A percentile compares a stretch with the other conserved stretches of the same genome.
Conservation (phyloP, 805 yeast genomes). For the Clavispora santaluciae region DNA sequence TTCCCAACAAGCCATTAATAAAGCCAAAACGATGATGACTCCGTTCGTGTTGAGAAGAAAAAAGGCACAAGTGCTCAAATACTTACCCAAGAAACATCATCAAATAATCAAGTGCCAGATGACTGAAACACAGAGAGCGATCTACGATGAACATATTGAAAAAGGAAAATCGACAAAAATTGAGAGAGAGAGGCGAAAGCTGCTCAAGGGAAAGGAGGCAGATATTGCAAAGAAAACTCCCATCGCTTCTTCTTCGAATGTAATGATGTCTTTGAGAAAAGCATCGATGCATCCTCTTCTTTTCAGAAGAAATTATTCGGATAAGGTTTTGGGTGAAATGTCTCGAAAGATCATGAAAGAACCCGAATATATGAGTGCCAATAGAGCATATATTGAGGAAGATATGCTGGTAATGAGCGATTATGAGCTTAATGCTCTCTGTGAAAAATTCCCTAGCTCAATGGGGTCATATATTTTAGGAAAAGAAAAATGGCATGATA, state of each 20-base stretch:
- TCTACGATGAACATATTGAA: slow-evolving; percentile 60
- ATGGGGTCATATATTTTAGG: slow-evolving; percentile 50
- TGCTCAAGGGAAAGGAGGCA: slow-evolving; percentile 31
- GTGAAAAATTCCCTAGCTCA: slow-evolving; percentile 68
- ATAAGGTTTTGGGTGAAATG: slow-evolving; percentile 58
- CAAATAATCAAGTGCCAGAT: slow-evolving; percentile 62
- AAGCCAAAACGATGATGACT: slow-evolving; percentile 97
- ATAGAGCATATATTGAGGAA: slow-evolving; percentile 70
- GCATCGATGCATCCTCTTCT: slow-evolving; percentile 90
- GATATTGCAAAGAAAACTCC: slow-evolving; percentile 27
- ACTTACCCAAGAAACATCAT: slow-evolving; percentile 75
- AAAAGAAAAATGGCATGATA: slow-evolving; percentile 50
- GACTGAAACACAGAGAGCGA: slow-evolving; percentile 45
- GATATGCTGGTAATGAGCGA: slow-evolving; percentile 96
- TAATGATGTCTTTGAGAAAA: slow-evolving; percentile 84
- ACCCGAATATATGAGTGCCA: slow-evolving; percentile 76
- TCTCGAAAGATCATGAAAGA: slow-evolving; percentile 74
- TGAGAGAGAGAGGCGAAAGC: slow-evolving; percentile 42
- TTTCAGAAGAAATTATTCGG: slow-evolving; percentile 63
- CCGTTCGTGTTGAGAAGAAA: slow-evolving; percentile 92
- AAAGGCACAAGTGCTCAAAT: slow-evolving; percentile 86
- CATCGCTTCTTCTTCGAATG: slow-evolving; percentile 52
- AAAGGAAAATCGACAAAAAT: slow-evolving; percentile 34
- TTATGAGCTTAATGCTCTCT: slow-evolving; percentile 73
- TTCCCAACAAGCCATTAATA: slow-evolving; percentile 84